phyloP scores from a whole-genome alignment of 768 basidiomycete species.

The Crassisporium funariophilum region DNA sequence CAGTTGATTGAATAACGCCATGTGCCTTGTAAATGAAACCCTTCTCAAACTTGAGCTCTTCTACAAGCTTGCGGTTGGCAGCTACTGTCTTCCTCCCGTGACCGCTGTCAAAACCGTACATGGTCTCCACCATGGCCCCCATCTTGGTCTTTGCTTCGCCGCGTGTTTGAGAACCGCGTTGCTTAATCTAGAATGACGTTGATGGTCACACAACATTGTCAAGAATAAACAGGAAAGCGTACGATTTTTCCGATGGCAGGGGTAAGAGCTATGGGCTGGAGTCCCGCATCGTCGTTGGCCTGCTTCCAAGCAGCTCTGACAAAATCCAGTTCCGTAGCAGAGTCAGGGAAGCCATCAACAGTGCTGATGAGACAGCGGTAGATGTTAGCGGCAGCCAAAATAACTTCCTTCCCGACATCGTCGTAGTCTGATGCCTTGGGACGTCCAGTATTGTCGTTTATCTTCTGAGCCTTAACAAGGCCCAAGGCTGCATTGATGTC shows the following conservation, averaged over 20 bases:
- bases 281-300: neutral
- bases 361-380: neutral
- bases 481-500: neutral
- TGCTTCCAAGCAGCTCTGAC: neutral
- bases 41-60: neutral
- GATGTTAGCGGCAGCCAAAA: neutral
- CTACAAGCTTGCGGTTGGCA: neutral
- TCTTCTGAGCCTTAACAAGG: neutral
- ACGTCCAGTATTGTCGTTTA: neutral
- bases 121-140: neutral
- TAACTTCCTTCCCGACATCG: neutral
- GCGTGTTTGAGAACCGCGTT: slow-evolving; percentile 13
- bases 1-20: too few species aligned
- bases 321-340: neutral
- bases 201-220: neutral
- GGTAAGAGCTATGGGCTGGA: neutral
- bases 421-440: neutral
- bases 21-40: neutral
- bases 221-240: neutral
- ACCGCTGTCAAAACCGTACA: neutral
- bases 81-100: neutral
- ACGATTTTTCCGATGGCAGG: neutral
- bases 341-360: neutral
- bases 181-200: neutral
- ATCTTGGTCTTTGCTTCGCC: slow-evolving; percentile 8